These are phyloP conservation scores for Alnus rubra DNA, from an alignment of 306 rosid genomes.

Conservation along the genomic window DNA sequence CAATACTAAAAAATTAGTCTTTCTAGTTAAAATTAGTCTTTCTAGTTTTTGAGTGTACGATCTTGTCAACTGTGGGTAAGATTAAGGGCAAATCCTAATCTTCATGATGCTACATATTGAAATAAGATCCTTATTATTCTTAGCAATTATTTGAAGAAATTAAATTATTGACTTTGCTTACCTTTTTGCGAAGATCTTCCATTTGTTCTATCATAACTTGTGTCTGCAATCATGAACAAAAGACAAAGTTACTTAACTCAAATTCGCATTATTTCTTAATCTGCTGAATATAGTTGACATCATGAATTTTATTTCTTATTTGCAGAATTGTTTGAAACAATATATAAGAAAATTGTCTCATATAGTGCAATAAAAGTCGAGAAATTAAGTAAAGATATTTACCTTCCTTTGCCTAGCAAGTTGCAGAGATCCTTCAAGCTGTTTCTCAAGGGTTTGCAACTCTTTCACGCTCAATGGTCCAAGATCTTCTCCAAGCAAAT, in stretches of 20 bases:
- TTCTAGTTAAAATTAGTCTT: background rate
- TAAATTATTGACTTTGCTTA: slow-evolving; percentile 3
- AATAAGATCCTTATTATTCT: background rate
- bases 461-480: slow-evolving; percentile 86
- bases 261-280: background rate
- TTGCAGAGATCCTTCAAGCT: slow-evolving; percentile 83
- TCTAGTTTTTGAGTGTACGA: background rate
- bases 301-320: background rate
- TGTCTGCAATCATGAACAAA: slow-evolving; percentile 47
- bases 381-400: too few relatives aligned
- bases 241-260: background rate
- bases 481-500: slow-evolving; percentile 96
- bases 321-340: background rate
- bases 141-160: background rate
- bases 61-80: background rate
- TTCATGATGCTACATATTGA: background rate
- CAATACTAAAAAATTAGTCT: background rate
- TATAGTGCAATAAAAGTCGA: too few relatives aligned
- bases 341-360: too few relatives aligned
- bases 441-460: slow-evolving; percentile 85
- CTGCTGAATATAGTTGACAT: background rate
- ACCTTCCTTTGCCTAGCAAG: slow-evolving; percentile 92
- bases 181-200: slow-evolving; percentile 83
- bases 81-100: background rate
- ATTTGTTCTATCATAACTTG: slow-evolving; percentile 76